A percentile compares a stretch with the other conserved stretches of the same genome.
phyloP scores from a whole-genome alignment of 169 alveolate species.

The Plasmodium fragile region DNA sequence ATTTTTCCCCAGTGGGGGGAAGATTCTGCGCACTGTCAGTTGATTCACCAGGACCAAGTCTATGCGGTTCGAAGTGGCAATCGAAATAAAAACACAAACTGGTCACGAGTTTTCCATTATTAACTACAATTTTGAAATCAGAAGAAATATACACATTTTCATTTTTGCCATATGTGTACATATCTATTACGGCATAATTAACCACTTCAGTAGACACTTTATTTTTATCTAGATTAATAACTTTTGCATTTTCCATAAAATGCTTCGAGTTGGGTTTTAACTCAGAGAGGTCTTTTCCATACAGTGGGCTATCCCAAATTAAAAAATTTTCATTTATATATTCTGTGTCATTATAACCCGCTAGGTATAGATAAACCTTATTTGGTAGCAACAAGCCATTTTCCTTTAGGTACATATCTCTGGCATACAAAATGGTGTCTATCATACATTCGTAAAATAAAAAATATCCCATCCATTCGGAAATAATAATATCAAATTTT shows the following conservation, averaged over 20 bases:
- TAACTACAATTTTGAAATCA: slow-evolving; percentile 57
- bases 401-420: slow-evolving; percentile 91
- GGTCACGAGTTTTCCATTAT: slow-evolving; percentile 48
- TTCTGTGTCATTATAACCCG: slow-evolving; percentile 95
- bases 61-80: slow-evolving; percentile 72
- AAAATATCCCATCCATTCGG: slow-evolving; percentile 99
- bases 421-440: slow-evolving; percentile 95
- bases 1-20: neutral
- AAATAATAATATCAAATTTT: slow-evolving; percentile 96
- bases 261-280: slow-evolving; percentile 71
- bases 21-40: slow-evolving; percentile 34
- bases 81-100: slow-evolving; percentile 79
- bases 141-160: slow-evolving; percentile 2
- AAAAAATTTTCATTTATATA: slow-evolving; percentile 91
- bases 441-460: slow-evolving; percentile 97
- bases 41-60: slow-evolving; percentile 46
- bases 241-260: slow-evolving; percentile 78
- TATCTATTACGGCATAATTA: slow-evolving; percentile 72
- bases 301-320: slow-evolving; percentile 91
- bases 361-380: slow-evolving; percentile 90
- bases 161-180: slow-evolving; percentile 75
- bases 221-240: slow-evolving; percentile 77
- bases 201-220: slow-evolving; percentile 75
- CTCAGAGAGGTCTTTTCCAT: slow-evolving; percentile 79
- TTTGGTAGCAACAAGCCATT: slow-evolving; percentile 95